phyloP scores from a whole-genome alignment of 2,329 filamentous ascomycete species.

The Ceratocystis albifundus region DNA sequence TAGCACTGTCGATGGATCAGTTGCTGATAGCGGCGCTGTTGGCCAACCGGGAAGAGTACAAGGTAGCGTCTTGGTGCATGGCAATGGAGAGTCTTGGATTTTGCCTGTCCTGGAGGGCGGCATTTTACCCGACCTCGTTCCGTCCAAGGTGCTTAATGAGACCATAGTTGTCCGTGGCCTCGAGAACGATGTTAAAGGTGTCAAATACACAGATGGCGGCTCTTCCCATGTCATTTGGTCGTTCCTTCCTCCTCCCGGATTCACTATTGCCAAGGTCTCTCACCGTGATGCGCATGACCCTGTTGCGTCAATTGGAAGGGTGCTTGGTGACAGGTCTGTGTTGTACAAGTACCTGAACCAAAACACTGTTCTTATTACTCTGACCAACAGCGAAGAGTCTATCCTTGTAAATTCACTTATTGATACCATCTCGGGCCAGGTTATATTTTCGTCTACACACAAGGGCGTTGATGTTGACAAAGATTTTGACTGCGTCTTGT shows the following conservation, averaged over 20 bases:
- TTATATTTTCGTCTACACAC: slow-evolving; percentile 62
- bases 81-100: slow-evolving; percentile 41
- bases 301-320: slow-evolving; percentile 87
- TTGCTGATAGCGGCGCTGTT: slow-evolving; percentile 34
- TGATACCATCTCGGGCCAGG: slow-evolving; percentile 72
- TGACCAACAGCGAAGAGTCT: slow-evolving; percentile 46
- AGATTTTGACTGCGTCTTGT: slow-evolving; percentile 63
- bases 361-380: slow-evolving; percentile 67
- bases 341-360: slow-evolving; percentile 95
- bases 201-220: slow-evolving; percentile 40
- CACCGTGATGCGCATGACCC: slow-evolving; percentile 66
- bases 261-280: slow-evolving; percentile 58
- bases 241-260: slow-evolving; percentile 53
- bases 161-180: slow-evolving; percentile 43
- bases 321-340: slow-evolving; percentile 82
- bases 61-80: slow-evolving; percentile 43
- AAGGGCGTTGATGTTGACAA: slow-evolving; percentile 61
- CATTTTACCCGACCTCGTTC: slow-evolving; percentile 37
- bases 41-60: slow-evolving; percentile 31
- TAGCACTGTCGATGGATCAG: slow-evolving; percentile 42
- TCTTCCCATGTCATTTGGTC: slow-evolving; percentile 50
- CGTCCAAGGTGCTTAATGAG: slow-evolving; percentile 39
- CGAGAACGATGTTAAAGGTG: slow-evolving; percentile 42
- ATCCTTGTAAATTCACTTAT: slow-evolving; percentile 65
- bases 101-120: slow-evolving; percentile 44